A percentile compares a stretch with the other conserved stretches of the same genome.
Conservation (phyloP, 2,329 filamentous ascomycete species). For the Phyllosticta paracitricarpa region DNA sequence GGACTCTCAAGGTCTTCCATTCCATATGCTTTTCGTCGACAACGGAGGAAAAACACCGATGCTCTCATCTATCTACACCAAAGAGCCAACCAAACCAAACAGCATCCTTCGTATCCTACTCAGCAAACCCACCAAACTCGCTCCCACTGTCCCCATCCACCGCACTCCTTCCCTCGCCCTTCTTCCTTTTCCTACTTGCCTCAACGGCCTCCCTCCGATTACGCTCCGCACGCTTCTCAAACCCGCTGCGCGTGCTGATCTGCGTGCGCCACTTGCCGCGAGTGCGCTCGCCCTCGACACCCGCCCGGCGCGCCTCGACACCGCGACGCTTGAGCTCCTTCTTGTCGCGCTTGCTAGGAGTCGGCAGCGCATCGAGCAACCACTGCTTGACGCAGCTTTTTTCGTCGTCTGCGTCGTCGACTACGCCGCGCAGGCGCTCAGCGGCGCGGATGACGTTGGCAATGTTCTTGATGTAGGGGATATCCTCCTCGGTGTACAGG, state of each 20-base stretch:
- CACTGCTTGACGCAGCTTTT: conserved; percentile 50
- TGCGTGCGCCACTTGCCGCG: conserved; percentile 31
- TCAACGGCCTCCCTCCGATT: conserved; percentile 46
- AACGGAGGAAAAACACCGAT: neutral
- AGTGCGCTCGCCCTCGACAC: conserved; percentile 24
- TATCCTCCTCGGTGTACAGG: conserved; percentile 90
- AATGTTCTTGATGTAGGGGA: conserved; percentile 79
- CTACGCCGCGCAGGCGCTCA: conserved; percentile 52
- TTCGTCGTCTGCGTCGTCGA: conserved; percentile 17
- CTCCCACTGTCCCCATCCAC: conserved; percentile 18
- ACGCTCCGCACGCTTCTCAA: conserved; percentile 58
- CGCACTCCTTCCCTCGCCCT: conserved; percentile 12
- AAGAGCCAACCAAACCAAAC: neutral
- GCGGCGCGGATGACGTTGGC: conserved; percentile 84
- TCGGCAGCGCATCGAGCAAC: conserved; percentile 79
- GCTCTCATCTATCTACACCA: neutral
- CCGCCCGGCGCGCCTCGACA: conserved; percentile 57
- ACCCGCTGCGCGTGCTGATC: conserved; percentile 78
- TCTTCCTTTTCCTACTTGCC: conserved; percentile 24
- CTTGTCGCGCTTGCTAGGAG: conserved; percentile 72
- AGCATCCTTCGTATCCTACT: neutral
- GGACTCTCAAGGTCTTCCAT: too few relatives aligned
- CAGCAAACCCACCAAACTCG: conserved; percentile 35
- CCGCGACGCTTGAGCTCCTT: conserved; percentile 73
- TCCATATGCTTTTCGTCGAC: too few relatives aligned